These are phyloP conservation scores for Claviceps purpurea DNA, from an alignment of 2,329 filamentous ascomycete species.

Conservation along the genomic window DNA sequence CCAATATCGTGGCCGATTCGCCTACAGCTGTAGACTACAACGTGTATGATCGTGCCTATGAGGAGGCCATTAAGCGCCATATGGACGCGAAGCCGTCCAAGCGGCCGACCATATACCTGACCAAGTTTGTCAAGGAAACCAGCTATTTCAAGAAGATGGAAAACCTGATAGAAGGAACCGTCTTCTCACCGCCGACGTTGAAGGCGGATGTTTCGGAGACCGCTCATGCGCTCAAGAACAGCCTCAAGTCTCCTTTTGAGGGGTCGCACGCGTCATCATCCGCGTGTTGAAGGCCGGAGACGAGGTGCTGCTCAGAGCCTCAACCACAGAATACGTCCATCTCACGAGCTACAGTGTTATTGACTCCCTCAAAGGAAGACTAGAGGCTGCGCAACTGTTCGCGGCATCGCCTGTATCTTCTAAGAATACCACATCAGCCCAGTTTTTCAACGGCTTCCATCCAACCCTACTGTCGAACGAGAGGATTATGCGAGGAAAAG, in stretches of 20 bases:
- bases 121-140: constrained; percentile 32
- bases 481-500: too few species aligned
- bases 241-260: not conserved
- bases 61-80: constrained; percentile 58
- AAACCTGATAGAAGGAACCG: constrained; percentile 22
- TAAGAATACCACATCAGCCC: too few species aligned
- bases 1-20: constrained; percentile 61
- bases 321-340: too few species aligned
- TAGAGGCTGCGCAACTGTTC: too few species aligned
- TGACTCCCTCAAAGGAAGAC: too few species aligned
- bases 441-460: too few species aligned
- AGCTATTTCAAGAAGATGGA: constrained; percentile 25
- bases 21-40: constrained; percentile 74
- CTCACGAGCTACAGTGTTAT: too few species aligned
- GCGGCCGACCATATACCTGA: constrained; percentile 34
- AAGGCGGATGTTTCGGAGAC: constrained; percentile 8
- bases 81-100: constrained; percentile 39
- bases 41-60: constrained; percentile 80
- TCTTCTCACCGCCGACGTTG: constrained; percentile 5
- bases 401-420: too few species aligned
- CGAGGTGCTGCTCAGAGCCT: too few species aligned
- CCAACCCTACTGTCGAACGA: too few species aligned
- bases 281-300: not conserved
- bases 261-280: not conserved
- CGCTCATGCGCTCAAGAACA: constrained; percentile 2